Evolutionary conservation across 1,284 basidiomycete genomes (phyloP).

Genomic region (Singerocomus inundabilis): DNA sequence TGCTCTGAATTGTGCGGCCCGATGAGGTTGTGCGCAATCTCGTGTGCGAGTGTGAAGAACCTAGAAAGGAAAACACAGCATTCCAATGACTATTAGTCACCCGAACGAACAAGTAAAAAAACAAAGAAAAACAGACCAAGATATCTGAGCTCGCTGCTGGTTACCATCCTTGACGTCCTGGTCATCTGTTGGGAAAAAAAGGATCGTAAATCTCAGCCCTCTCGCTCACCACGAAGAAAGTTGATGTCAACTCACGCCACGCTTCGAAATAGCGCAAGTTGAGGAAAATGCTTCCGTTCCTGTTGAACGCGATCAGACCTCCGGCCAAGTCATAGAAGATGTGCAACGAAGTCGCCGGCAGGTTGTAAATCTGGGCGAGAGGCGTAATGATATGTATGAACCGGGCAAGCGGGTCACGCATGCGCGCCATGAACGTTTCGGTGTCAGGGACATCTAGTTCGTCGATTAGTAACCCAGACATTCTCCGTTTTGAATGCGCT

Average conservation of each 20-base stretch:
- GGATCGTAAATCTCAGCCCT: not conserved
- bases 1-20: conserved; percentile 80
- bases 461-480: not conserved
- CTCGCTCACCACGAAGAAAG: too few relatives aligned
- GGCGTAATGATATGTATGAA: conserved; percentile 65
- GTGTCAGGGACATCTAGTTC: conserved; percentile 54
- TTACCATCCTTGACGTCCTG: conserved; percentile 59
- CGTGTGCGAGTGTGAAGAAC: conserved; percentile 92
- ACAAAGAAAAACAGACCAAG: conserved; percentile 65
- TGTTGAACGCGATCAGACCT: conserved; percentile 91
- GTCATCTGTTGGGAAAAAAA: conserved; percentile 58
- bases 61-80: conserved; percentile 44
- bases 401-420: conserved; percentile 57
- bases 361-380: conserved; percentile 58
- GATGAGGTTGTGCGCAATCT: conserved; percentile 84
- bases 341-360: conserved; percentile 72
- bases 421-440: conserved; percentile 47
- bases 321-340: conserved; percentile 86
- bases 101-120: too few relatives aligned
- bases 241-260: conserved; percentile 69
- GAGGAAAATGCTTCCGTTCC: conserved; percentile 85
- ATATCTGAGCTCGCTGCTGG: conserved; percentile 72
- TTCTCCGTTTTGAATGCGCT: not conserved
- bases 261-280: conserved; percentile 86
- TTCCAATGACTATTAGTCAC: not conserved